These are phyloP conservation scores for Trichoderma reesei DNA, from an alignment of 495 filamentous ascomycete genomes.

Conservation along the genomic window DNA sequence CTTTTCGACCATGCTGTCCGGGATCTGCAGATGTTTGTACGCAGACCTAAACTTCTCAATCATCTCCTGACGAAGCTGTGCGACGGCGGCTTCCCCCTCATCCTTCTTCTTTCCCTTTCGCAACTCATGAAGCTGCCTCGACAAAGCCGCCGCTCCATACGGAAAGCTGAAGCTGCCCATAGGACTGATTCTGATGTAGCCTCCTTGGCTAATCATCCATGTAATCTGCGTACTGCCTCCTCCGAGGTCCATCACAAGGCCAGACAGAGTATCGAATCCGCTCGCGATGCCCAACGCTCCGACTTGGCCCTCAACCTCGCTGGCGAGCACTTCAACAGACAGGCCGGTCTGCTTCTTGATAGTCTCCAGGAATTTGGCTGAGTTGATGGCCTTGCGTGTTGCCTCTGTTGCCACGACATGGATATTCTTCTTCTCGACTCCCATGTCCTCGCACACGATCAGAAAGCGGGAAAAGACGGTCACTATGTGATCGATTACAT, in stretches of 20 bases:
- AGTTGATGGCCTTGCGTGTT: conserved; percentile 52
- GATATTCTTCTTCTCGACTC: conserved; percentile 34
- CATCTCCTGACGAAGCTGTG: conserved; percentile 42
- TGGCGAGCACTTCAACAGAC: conserved; percentile 12
- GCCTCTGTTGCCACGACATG: conserved; percentile 53
- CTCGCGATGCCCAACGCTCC: conserved; percentile 63
- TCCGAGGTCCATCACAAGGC: conserved; percentile 62
- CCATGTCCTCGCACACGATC: conserved; percentile 44
- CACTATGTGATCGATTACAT: conserved; percentile 40
- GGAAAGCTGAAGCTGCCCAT: conserved; percentile 53
- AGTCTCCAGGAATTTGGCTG: conserved; percentile 52
- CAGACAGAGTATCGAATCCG: conserved; percentile 45
- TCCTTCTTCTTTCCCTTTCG: conserved; percentile 20
- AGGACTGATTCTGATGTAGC: conserved; percentile 42
- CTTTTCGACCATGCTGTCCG: conserved; percentile 32
- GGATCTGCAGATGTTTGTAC: conserved; percentile 41
- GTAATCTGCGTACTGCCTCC: conserved; percentile 64
- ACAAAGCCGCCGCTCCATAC: conserved; percentile 62
- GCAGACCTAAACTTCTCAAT: conserved; percentile 39
- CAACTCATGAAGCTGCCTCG: conserved; percentile 31
- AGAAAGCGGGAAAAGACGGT: conserved; percentile 44
- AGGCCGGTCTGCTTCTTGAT: conserved; percentile 10
- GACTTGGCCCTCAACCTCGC: conserved; percentile 45
- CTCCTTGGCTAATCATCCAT: conserved; percentile 29
- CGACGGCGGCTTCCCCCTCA: conserved; percentile 23